A percentile compares a stretch with the other conserved stretches of the same genome.
phyloP scores from a whole-genome alignment of 129 eudicot genomes.

The Centaurea solstitialis region DNA sequence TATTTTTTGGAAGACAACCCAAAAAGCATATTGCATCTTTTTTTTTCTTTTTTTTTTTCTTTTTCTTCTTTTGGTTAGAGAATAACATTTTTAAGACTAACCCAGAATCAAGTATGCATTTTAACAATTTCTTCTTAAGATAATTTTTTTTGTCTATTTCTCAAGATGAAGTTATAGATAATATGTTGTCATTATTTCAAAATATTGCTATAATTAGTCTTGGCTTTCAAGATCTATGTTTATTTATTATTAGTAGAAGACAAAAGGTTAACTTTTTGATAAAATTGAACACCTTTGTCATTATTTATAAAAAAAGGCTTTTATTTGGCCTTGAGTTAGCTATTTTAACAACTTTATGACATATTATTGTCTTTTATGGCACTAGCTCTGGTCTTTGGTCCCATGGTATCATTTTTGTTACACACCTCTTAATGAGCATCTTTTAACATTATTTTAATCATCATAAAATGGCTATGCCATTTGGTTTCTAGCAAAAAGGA shows the following conservation, averaged over 20 bases:
- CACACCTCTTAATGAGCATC: neutral
- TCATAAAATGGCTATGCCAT: neutral
- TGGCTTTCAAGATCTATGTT: neutral
- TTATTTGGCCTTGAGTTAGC: neutral
- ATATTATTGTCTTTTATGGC: neutral
- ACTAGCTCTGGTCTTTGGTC: slow-evolving; percentile 5
- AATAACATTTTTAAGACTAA: neutral
- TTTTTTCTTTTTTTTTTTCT: neutral
- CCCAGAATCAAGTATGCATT: neutral
- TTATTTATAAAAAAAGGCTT: neutral
- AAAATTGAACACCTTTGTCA: neutral
- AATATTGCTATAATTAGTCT: neutral
- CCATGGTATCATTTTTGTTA: neutral
- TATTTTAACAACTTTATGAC: slow-evolving; percentile 3
- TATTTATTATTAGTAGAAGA: neutral
- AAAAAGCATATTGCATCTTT: neutral
- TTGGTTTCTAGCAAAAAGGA: too few relatives aligned
- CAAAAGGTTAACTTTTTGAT: neutral
- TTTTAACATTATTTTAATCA: neutral
- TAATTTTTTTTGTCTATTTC: neutral
- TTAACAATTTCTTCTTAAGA: neutral
- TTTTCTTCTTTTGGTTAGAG: neutral
- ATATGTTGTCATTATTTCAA: neutral
- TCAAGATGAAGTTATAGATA: neutral
- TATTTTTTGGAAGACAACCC: neutral